Evolutionary conservation across 164 flowering plant genomes (phyloP).

Genomic region (Macadamia tetraphylla): DNA sequence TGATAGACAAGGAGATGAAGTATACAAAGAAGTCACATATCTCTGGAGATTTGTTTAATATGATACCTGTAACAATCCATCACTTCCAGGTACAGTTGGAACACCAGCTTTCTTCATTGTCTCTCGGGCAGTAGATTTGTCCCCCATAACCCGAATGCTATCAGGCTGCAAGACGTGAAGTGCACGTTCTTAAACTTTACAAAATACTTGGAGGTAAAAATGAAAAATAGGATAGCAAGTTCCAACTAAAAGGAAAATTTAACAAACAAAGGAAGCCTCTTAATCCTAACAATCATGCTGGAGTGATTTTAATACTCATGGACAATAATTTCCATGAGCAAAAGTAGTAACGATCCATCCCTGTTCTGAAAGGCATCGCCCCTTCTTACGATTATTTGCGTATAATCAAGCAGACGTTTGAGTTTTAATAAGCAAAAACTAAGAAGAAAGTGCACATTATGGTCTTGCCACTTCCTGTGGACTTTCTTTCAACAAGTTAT

Average conservation of each 20-base stretch:
- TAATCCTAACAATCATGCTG: too few relatives aligned
- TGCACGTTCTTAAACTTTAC: background rate
- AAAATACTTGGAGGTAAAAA: background rate
- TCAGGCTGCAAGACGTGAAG: constrained; percentile 60
- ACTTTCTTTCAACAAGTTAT: too few relatives aligned
- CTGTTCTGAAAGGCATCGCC: too few relatives aligned
- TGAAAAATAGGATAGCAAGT: background rate
- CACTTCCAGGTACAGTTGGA: constrained; percentile 99
- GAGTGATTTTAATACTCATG: too few relatives aligned
- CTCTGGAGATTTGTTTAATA: background rate
- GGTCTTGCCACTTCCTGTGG: too few relatives aligned
- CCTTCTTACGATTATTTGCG: too few relatives aligned
- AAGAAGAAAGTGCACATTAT: too few relatives aligned
- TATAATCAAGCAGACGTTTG: too few relatives aligned
- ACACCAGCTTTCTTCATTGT: constrained; percentile 99
- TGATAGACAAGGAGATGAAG: background rate
- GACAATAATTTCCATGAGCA: too few relatives aligned
- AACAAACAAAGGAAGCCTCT: too few relatives aligned
- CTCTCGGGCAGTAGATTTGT: constrained; percentile 94
- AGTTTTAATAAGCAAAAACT: too few relatives aligned
- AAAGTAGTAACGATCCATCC: too few relatives aligned
- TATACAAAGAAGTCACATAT: background rate
- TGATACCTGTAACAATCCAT: constrained; percentile 79
- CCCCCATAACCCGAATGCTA: constrained; percentile 97
- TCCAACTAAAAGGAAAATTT: background rate